Evolutionary conservation across 2,329 filamentous ascomycete genomes (phyloP).

Genomic region (Clarireedia paspali): DNA sequence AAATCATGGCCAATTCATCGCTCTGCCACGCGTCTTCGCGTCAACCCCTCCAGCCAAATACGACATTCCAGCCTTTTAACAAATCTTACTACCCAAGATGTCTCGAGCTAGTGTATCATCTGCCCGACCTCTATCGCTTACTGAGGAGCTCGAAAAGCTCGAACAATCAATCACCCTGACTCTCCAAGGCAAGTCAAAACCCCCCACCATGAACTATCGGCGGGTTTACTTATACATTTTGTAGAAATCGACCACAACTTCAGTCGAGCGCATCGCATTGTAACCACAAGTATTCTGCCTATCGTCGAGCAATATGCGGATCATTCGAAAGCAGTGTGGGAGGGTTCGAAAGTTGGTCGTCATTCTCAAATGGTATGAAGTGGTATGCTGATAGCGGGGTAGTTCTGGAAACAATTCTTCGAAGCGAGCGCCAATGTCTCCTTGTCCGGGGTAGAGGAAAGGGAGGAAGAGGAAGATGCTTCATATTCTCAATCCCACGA

Average conservation of each 20-base stretch:
- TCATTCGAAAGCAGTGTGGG: conserved; percentile 90
- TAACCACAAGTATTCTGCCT: conserved; percentile 86
- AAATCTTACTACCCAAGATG: conserved; percentile 13
- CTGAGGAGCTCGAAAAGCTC: conserved; percentile 89
- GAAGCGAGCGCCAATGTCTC: conserved; percentile 97
- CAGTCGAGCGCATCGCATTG: conserved; percentile 90
- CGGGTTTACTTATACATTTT: conserved; percentile 9
- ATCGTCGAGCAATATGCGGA: conserved; percentile 93
- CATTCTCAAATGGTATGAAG: not conserved
- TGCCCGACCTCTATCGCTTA: conserved; percentile 61
- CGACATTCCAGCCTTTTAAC: not conserved
- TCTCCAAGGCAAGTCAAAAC: conserved; percentile 60
- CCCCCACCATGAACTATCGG: not conserved
- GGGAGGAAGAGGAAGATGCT: conserved; percentile 49
- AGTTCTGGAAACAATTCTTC: conserved; percentile 99
- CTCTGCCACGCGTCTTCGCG: not conserved
- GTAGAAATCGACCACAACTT: conserved; percentile 98
- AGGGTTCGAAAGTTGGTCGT: conserved; percentile 72
- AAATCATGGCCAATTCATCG: not conserved
- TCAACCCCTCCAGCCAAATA: not conserved
- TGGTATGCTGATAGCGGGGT: conserved; percentile 18
- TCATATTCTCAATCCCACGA: conserved; percentile 31
- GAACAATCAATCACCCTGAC: conserved; percentile 97
- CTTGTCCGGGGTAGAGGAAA: conserved; percentile 87
- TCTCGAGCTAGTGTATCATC: conserved; percentile 31